These are phyloP conservation scores for Scutellaria barbata DNA, from an alignment of 257 asterid species.

Conservation along the genomic window DNA sequence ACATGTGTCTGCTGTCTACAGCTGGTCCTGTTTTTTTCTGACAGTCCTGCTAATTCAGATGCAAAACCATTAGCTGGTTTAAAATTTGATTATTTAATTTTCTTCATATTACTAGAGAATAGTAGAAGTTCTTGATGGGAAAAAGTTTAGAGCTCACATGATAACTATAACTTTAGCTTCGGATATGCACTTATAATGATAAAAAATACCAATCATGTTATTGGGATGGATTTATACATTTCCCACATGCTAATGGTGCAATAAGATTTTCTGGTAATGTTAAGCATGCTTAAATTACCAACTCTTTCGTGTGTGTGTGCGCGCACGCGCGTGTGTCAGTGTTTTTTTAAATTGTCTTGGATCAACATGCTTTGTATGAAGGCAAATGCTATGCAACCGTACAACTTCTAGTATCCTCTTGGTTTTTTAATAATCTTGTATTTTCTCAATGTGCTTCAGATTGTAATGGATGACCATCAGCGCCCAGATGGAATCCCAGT, in stretches of 20 bases:
- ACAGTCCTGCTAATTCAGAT: too few species aligned
- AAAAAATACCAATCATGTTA: neutral
- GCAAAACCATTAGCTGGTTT: too few species aligned
- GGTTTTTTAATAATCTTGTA: constrained; percentile 12
- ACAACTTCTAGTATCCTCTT: constrained; percentile 8
- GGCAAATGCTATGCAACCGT: constrained; percentile 19
- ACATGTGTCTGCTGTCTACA: too few species aligned
- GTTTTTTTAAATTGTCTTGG: constrained; percentile 8
- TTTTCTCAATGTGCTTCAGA: constrained; percentile 58
- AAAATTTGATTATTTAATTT: too few species aligned
- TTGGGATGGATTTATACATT: neutral
- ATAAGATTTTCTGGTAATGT: neutral
- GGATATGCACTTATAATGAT: too few species aligned
- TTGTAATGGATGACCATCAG: constrained; percentile 98
- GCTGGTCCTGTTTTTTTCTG: too few species aligned
- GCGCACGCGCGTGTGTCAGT: neutral
- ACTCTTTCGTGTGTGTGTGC: neutral
- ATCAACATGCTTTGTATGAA: constrained; percentile 1
- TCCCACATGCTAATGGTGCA: constrained; percentile 15
- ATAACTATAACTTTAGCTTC: too few species aligned
- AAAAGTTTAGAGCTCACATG: too few species aligned
- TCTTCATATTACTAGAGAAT: too few species aligned
- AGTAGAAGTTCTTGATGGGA: too few species aligned
- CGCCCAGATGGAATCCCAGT: constrained; percentile 95
- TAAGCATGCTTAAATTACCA: constrained; percentile 8